Conservation (phyloP, 805 yeast species). For the Pichia insulana region DNA sequence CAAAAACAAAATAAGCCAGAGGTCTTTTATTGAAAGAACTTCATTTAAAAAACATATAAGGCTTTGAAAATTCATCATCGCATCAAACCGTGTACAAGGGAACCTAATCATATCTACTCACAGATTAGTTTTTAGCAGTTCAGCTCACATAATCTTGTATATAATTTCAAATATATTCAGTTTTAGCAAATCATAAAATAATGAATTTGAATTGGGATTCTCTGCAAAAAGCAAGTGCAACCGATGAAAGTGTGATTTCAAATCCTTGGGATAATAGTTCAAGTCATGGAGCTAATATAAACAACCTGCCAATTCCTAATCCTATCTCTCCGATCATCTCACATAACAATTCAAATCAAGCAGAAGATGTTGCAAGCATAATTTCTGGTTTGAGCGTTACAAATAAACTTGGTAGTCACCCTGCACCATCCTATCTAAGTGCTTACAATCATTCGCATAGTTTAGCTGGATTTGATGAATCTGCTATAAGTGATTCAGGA, state of each 20-base stretch:
- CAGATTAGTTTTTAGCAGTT: too few relatives aligned
- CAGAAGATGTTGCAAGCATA: conserved; percentile 26
- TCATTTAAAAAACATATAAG: too few relatives aligned
- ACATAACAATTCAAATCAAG: conserved; percentile 8
- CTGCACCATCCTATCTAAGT: conserved; percentile 19
- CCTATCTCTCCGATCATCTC: conserved; percentile 14
- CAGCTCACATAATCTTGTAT: background rate
- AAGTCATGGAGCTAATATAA: conserved; percentile 11
- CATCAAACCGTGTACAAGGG: background rate
- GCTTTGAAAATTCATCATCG: too few relatives aligned
- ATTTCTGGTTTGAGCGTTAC: conserved; percentile 26
- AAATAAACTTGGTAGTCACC: conserved; percentile 9
- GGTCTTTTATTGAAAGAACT: too few relatives aligned
- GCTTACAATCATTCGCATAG: conserved; percentile 7
- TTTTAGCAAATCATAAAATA: background rate
- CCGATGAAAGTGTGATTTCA: conserved; percentile 22
- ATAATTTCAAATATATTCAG: background rate
- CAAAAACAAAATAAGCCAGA: background rate
- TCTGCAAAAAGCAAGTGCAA: conserved; percentile 12
- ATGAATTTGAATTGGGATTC: conserved; percentile 22
- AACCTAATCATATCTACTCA: background rate
- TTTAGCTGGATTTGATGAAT: conserved; percentile 18
- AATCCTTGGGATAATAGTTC: conserved; percentile 25
- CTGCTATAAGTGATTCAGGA: conserved; percentile 24
- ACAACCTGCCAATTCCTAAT: conserved; percentile 14